These are phyloP conservation scores for Chrysopogon serrulatus DNA, from an alignment of 176 grass and related monocot species.

Conservation along the genomic window DNA sequence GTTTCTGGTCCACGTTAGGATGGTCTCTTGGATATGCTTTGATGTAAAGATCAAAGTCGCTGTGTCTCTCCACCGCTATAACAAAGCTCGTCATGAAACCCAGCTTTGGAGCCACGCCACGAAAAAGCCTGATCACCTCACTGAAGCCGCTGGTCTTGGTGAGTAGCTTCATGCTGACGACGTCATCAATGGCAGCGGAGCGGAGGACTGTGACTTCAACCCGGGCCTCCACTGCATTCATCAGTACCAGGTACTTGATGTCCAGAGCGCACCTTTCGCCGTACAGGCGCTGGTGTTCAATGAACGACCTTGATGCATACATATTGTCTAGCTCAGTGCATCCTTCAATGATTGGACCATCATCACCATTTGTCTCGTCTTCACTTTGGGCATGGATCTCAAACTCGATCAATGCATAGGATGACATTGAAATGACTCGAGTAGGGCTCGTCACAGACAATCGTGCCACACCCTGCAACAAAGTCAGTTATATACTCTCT, in stretches of 20 bases:
- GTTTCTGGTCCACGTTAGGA: not conserved
- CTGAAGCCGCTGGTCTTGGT: conserved; percentile 1
- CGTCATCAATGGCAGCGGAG: not conserved
- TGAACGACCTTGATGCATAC: not conserved
- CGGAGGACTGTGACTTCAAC: not conserved
- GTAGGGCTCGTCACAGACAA: conserved; percentile 1
- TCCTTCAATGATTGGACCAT: conserved; percentile 10
- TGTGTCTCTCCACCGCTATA: not conserved
- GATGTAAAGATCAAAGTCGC: not conserved
- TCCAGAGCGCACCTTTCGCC: conserved; percentile 19
- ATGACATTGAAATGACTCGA: conserved; percentile 3
- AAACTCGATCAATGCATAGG: conserved; percentile 6
- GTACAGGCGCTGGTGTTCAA: not conserved
- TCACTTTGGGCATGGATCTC: not conserved
- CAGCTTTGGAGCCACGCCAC: not conserved
- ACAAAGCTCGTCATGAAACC: not conserved
- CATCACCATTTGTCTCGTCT: not conserved
- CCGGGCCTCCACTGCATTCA: not conserved
- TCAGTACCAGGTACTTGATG: not conserved
- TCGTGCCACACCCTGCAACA: not conserved
- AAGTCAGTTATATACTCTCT: not conserved
- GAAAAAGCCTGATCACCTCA: not conserved
- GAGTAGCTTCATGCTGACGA: not conserved
- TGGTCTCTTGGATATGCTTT: not conserved
- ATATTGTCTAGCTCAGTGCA: not conserved